Evolutionary conservation across 306 rosid species (phyloP), one percentile per base, ranked within the genome.

Genomic region (Pueraria montana): DNA sequence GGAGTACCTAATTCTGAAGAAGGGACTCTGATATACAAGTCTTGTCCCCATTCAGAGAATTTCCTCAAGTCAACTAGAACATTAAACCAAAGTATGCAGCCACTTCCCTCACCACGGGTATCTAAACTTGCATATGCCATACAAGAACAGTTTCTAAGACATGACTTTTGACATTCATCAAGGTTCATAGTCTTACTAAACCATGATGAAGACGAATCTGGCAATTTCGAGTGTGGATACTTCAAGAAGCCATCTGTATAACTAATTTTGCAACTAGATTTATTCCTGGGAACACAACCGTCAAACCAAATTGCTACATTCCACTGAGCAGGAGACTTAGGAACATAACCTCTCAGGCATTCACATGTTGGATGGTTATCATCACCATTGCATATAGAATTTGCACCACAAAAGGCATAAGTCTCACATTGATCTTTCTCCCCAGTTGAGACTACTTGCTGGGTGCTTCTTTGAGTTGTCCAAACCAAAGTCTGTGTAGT

Each of bases 1-100:
- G 58, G 45, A 3, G 38, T 64, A 85, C 81, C 89, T 62, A 79
- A 20, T 30, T 88, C 87, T 36, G 87, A 85, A 46, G 84, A 58
- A 27, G 88, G 74, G 63, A 84, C 56, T 30, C 72, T 77, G 30
- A 84, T 11, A 56, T 63, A 85, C 16, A 85, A n/a, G 68, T 82
- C 87, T 76, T 85, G 87, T 23, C 87, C 91, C 6, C 46, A 71
- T 9, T 43, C 49, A 13, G 27, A 26, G 52, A 50, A 40, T 16
- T 49, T 27, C 20, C 16, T 69, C 50, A 68, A 4, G 75, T 69
- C 75, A 69, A 24, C 1, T 23, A 69, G 75, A 69, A 2, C 3
- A 23, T 23, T 3, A 14, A 49, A 49, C 55, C 55, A 49, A 49
- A 49, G 55, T 16, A 49, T 17, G 4, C 55, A 49, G 2, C 55